Percentiles rank a stretch among this genome's conserved stretches.
Conservation (phyloP, 768 basidiomycete species). For the Lactifluus hygrophoroides region DNA sequence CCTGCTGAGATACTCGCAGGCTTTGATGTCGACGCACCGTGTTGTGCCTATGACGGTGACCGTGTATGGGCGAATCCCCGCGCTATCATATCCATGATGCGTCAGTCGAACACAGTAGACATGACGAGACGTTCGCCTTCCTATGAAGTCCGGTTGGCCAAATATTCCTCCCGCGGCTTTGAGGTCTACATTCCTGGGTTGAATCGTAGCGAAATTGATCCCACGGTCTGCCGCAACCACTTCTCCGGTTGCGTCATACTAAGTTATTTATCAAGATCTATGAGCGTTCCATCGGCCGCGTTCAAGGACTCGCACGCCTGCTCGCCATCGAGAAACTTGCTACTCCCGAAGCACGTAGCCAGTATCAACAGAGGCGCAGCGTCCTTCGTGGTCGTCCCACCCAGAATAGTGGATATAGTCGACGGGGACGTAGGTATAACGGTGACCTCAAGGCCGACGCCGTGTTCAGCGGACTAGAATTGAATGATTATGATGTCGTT, state of each 20-base stretch:
- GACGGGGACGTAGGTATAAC: constrained; percentile 34
- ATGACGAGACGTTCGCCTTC: constrained; percentile 56
- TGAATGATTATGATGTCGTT: constrained; percentile 49
- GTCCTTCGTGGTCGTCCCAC: constrained; percentile 42
- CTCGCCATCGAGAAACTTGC: constrained; percentile 54
- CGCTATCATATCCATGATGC: constrained; percentile 53
- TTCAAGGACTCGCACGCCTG: constrained; percentile 53
- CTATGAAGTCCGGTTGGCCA: constrained; percentile 53
- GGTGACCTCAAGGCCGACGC: constrained; percentile 45
- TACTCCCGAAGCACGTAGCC: constrained; percentile 34
- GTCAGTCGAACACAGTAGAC: constrained; percentile 56
- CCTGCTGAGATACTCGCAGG: constrained; percentile 60
- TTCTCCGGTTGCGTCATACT: background rate
- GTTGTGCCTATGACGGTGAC: constrained; percentile 45
- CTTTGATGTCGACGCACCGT: constrained; percentile 60
- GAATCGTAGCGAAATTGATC: constrained; percentile 44
- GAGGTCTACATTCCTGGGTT: constrained; percentile 51
- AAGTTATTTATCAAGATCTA: constrained; percentile 36
- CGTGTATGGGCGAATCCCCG: constrained; percentile 56
- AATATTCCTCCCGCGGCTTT: constrained; percentile 46
- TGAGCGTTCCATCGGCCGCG: constrained; percentile 47
- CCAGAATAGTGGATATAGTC: constrained; percentile 13
- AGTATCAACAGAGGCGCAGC: constrained; percentile 42
- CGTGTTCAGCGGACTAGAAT: constrained; percentile 38
- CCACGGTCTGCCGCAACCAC: constrained; percentile 35